Percentiles rank a stretch among this genome's conserved stretches.
phyloP scores from a whole-genome alignment of 2,329 filamentous ascomycete species.

The Ceratocystiopsis sp. region DNA sequence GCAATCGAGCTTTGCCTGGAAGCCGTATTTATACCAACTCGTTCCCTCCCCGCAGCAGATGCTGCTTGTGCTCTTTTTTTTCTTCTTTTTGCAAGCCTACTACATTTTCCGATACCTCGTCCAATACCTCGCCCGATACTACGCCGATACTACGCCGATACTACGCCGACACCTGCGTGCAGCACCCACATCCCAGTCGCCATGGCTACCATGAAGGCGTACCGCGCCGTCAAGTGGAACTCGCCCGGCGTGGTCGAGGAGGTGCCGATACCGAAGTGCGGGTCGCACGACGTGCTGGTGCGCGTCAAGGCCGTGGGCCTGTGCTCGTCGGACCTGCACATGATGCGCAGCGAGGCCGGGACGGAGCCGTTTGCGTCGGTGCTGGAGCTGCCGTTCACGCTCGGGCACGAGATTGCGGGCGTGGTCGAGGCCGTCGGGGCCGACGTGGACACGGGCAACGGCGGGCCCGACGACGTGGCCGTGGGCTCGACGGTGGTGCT shows the following conservation, averaged over 20 bases:
- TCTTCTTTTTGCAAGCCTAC: no score
- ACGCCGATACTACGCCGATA: no score
- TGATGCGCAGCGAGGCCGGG: constrained; percentile 1
- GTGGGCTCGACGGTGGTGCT: constrained; percentile 1
- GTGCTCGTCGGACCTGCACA: constrained; percentile 1
- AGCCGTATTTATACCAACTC: no score
- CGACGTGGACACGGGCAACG: not conserved
- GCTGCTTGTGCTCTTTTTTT: no score
- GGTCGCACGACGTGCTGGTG: constrained; percentile 1
- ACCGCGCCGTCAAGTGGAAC: not conserved
- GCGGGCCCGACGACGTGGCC: not conserved
- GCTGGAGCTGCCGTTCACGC: not conserved
- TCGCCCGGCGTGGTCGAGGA: not conserved
- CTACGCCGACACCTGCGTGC: no score
- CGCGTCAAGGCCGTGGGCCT: constrained; percentile 2
- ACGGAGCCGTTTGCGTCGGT: not conserved
- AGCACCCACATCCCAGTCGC: no score
- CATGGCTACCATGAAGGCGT: constrained; percentile 1
- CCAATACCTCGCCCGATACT: no score
- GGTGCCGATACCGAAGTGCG: not conserved
- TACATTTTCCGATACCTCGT: no score
- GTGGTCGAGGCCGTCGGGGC: not conserved
- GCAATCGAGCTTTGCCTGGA: no score
- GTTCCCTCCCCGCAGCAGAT: no score
- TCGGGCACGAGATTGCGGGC: constrained; percentile 1